Conservation (phyloP, 2,329 filamentous ascomycete genomes). For the Hirsutella rhossiliensis region DNA sequence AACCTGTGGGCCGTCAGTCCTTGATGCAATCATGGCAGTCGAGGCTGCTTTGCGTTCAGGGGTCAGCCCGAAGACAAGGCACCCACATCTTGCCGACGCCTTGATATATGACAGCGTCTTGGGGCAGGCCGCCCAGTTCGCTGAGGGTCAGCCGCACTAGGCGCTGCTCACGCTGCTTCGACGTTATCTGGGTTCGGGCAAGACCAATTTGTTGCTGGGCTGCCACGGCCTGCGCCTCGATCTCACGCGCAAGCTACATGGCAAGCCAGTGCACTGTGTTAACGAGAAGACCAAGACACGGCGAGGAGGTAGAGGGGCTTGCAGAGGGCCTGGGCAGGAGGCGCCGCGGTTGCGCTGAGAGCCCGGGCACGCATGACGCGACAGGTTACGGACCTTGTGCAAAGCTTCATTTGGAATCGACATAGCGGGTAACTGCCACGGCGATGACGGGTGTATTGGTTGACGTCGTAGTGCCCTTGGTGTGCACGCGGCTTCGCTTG, state of each 20-base stretch:
- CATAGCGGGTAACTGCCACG: slow-evolving; percentile 40
- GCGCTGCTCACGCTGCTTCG: slow-evolving; percentile 80
- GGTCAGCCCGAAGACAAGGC: neutral
- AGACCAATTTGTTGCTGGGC: slow-evolving; percentile 88
- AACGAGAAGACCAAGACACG: neutral
- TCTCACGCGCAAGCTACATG: slow-evolving; percentile 74
- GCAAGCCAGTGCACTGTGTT: neutral
- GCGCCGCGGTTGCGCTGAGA: no score
- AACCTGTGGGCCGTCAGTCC: slow-evolving; percentile 50
- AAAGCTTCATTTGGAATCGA: slow-evolving; percentile 88
- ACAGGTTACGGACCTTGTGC: slow-evolving; percentile 61
- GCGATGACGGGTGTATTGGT: no score
- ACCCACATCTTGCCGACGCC: slow-evolving; percentile 92
- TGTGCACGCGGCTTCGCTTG: no score
- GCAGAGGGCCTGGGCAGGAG: neutral
- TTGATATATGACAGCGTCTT: slow-evolving; percentile 76
- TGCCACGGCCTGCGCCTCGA: slow-evolving; percentile 76
- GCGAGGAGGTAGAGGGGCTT: neutral
- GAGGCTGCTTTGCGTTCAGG: neutral
- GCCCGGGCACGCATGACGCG: no score
- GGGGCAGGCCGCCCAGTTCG: slow-evolving; percentile 67
- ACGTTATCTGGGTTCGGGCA: slow-evolving; percentile 70
- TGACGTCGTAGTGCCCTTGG: no score
- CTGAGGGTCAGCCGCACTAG: slow-evolving; percentile 77
- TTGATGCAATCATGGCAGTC: neutral